These are phyloP conservation scores for Sorghum bicolor DNA, from an alignment of 176 grass and related monocot species.

Conservation along the genomic window Sorghum_bicolor_NCBIv3 NC_012875.2:49314001-49314500, in stretches of 20 bases:
- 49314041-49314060: slow-evolving; percentile 84
- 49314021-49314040: slow-evolving; percentile 91
- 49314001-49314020: slow-evolving; percentile 79
- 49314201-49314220: background rate
- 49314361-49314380: slow-evolving; percentile 32
- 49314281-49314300: slow-evolving; percentile 35
- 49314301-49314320: slow-evolving; percentile 34
- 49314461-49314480: slow-evolving; percentile 30
- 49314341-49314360: slow-evolving; percentile 22
- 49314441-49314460: slow-evolving; percentile 42
- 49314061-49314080: slow-evolving; percentile 63
- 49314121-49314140: slow-evolving; percentile 21
- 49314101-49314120: slow-evolving; percentile 13
- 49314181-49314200: background rate
- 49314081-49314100: slow-evolving; percentile 27
- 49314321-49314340: slow-evolving; percentile 43
- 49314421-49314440: slow-evolving; percentile 32
- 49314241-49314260: slow-evolving; percentile 7
- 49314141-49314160: slow-evolving; percentile 18
- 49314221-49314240: background rate
- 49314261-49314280: slow-evolving; percentile 28
- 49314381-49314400: slow-evolving; percentile 22
- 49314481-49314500: slow-evolving; percentile 55
- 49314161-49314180: slow-evolving; percentile 14
- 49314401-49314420: slow-evolving; percentile 21